A percentile compares a stretch with the other conserved stretches of the same genome.
phyloP scores from a whole-genome alignment of 495 filamentous ascomycete species.

The Staphylotrichum tortipilum region DNA sequence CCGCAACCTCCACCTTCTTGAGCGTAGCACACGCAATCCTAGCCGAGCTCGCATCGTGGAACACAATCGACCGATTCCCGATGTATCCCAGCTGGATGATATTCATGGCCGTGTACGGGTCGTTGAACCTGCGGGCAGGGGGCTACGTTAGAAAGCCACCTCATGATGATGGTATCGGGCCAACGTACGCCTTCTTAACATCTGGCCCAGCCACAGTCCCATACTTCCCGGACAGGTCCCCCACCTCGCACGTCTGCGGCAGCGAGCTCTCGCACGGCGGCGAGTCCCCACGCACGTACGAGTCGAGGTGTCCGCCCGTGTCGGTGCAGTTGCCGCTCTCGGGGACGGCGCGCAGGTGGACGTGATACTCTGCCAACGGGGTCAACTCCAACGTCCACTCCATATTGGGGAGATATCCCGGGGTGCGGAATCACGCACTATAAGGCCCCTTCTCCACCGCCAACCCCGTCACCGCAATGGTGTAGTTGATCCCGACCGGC shows the following conservation, averaged over 20 bases:
- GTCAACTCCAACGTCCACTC: no score
- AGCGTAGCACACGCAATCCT: constrained; percentile 64
- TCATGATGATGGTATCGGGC: no score
- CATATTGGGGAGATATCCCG: no score
- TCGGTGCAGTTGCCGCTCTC: constrained; percentile 65
- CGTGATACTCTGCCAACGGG: constrained; percentile 63
- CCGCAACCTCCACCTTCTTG: constrained; percentile 10
- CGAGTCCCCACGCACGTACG: constrained; percentile 49
- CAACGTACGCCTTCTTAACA: constrained; percentile 27
- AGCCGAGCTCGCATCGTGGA: constrained; percentile 58
- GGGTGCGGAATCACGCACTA: constrained; percentile 45
- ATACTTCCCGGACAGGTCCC: constrained; percentile 76
- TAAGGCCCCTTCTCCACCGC: constrained; percentile 57
- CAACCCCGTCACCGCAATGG: constrained; percentile 53
- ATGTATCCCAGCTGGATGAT: constrained; percentile 55
- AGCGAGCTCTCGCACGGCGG: constrained; percentile 52
- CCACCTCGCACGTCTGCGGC: constrained; percentile 68
- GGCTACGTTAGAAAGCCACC: no score
- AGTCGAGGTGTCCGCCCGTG: constrained; percentile 51
- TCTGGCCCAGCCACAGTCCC: constrained; percentile 47
- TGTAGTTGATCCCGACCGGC: constrained; percentile 51
- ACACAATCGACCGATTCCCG: constrained; percentile 64
- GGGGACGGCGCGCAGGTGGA: constrained; percentile 64
- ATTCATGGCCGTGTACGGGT: constrained; percentile 56
- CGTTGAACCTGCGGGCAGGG: constrained; percentile 57